Evolutionary conservation across 192 early-diverging fungal species (phyloP), one percentile per base, ranked within the genome.

Genomic region (Coemansia sp.): DNA sequence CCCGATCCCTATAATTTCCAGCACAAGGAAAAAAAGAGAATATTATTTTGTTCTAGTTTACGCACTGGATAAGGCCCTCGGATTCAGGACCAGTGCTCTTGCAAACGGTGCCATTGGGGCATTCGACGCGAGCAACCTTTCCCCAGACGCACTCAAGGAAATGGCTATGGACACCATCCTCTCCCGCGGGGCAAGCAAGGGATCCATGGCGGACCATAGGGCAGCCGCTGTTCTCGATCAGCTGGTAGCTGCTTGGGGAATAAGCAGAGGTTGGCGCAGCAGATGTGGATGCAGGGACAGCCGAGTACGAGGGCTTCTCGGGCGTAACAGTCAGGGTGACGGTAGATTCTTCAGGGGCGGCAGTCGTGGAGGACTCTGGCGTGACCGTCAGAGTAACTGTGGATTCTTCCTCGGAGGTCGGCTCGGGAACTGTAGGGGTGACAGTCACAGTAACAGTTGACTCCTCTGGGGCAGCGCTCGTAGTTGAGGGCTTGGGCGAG

Each of bases 91-190:
- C 34, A 18, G 57, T 34, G 43, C 14, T 45, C 26, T 51, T 57
- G 57, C 66, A 67, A 2, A 56, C 44, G 34, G 58, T 60, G n/a
- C 66, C 66, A 15, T 30, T 35, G 33, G 66, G 66, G 12, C 66
- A 67, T 6, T 46, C 46, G 46, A 67, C 55, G 18, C 45, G 43
- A 20, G 58, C 14, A 36, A 60, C 56, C 57, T 60, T 60, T 30
- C 66, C 66, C 66, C 66, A 67, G 44, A 67, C 66, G 46, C 66
- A 67, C 45, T 67, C 66, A 24, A 67, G 58, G 30, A 57, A 67
- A 39, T 67, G 41, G 34, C 20, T 26, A 26, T 58, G 39, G 43
- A 60, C 43, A 58, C 33, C 30, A 2, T 58, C 44, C 15, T 59
- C 44, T 1, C 57, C 57, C 11, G 30, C 12, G 2, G 57, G 66